Conservation (phyloP, 2,329 filamentous ascomycete genomes). For the Onygenales sp. region DNA sequence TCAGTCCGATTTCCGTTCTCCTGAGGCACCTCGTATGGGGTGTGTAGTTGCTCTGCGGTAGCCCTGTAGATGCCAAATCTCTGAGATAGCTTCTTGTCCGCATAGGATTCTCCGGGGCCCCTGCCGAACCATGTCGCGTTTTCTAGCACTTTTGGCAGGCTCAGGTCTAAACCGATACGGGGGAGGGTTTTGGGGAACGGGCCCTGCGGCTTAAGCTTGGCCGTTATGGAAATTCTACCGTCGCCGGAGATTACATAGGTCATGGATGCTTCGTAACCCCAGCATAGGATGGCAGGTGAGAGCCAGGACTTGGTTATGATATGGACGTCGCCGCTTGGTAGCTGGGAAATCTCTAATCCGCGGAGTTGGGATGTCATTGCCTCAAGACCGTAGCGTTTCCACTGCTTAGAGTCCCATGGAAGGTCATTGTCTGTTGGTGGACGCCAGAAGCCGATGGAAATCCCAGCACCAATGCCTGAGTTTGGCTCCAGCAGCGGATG, state of each 20-base stretch:
- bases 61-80: constrained; percentile 13
- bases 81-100: constrained; percentile 17
- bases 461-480: constrained; percentile 8
- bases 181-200: constrained; percentile 11
- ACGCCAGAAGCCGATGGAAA: constrained; percentile 21
- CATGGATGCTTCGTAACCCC: constrained; percentile 12
- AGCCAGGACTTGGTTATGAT: constrained; percentile 12
- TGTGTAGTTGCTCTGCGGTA: constrained; percentile 13
- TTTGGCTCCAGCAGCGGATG: background rate
- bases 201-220: constrained; percentile 11
- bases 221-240: constrained; percentile 5
- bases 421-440: constrained; percentile 24
- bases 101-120: constrained; percentile 19
- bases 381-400: constrained; percentile 18
- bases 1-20: constrained; percentile 18
- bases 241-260: constrained; percentile 12
- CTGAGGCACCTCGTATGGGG: constrained; percentile 19
- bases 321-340: constrained; percentile 1
- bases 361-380: constrained; percentile 12
- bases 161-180: constrained; percentile 13
- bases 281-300: constrained; percentile 16
- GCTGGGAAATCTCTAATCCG: constrained; percentile 5
- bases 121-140: constrained; percentile 17
- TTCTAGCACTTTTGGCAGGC: constrained; percentile 9
- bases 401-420: constrained; percentile 16